Evolutionary conservation across 2,329 filamentous ascomycete species (phyloP).

Genomic region (Trichoderma semiorbis): DNA sequence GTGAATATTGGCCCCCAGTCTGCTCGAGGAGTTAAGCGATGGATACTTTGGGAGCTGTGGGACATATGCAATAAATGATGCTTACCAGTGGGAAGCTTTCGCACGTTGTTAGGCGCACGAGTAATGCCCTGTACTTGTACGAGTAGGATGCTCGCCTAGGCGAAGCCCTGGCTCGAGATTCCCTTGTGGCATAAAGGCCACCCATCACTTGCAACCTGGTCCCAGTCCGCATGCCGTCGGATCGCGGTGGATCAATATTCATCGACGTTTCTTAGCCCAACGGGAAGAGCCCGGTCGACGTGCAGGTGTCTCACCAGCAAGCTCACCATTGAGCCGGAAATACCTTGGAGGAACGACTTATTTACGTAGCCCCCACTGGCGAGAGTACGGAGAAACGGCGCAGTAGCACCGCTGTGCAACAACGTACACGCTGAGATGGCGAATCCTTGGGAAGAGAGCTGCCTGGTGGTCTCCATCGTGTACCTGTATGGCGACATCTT

Average conservation of each 20-base stretch:
- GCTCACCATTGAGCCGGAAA: conserved; percentile 17
- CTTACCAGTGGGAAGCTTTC: neutral
- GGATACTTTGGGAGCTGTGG: neutral
- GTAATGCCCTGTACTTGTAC: conserved; percentile 2
- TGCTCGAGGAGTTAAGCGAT: conserved; percentile 3
- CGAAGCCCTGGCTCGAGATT: neutral
- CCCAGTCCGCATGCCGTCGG: conserved; percentile 15
- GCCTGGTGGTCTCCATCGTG: neutral
- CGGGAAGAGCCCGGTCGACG: conserved; percentile 6
- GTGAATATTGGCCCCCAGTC: conserved; percentile 9
- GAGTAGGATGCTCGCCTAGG: conserved; percentile 3
- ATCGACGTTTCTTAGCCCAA: conserved; percentile 2
- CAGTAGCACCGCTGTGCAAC: neutral
- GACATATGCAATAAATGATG: conserved; percentile 7
- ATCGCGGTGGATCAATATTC: conserved; percentile 15
- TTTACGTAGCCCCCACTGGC: conserved; percentile 9
- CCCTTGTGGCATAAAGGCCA: neutral
- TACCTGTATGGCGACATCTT: neutral
- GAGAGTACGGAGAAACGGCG: neutral
- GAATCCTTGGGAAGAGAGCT: neutral
- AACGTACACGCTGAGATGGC: neutral
- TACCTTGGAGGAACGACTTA: conserved; percentile 3
- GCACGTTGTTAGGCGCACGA: neutral
- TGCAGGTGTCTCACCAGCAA: conserved; percentile 14
- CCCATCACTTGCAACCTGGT: neutral